phyloP scores from a whole-genome alignment of 2,329 filamentous ascomycete species.

The Elsinoe necatrix region DNA sequence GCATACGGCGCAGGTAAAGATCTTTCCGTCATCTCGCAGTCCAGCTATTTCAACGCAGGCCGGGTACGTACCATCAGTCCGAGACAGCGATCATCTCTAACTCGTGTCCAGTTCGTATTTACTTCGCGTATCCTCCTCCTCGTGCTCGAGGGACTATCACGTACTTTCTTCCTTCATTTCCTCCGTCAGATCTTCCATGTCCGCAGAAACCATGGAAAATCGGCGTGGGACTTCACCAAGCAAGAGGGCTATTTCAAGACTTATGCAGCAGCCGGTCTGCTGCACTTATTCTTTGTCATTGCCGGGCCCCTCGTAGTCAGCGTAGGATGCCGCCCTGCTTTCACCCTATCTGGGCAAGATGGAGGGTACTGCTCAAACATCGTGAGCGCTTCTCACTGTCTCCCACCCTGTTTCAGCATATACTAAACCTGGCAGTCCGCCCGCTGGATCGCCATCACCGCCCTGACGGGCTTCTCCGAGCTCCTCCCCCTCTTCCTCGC shows the following conservation, averaged over 20 bases:
- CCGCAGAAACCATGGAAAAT: neutral
- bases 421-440: neutral
- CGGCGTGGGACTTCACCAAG: neutral
- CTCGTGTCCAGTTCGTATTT: neutral
- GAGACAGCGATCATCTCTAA: neutral
- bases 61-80: neutral
- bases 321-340: neutral
- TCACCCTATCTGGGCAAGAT: neutral
- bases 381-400: neutral
- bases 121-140: slow-evolving; percentile 1
- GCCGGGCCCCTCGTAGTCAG: neutral
- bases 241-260: slow-evolving; percentile 9
- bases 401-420: neutral
- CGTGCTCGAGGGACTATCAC: slow-evolving; percentile 7
- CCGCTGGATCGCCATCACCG: slow-evolving; percentile 10
- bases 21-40: slow-evolving; percentile 1
- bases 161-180: slow-evolving; percentile 7
- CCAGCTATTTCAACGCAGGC: slow-evolving; percentile 1
- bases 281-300: slow-evolving; percentile 5
- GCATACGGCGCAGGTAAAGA: slow-evolving; percentile 12
- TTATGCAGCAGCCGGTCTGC: slow-evolving; percentile 2
- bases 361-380: slow-evolving; percentile 4
- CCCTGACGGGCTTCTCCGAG: slow-evolving; percentile 5
- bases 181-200: slow-evolving; percentile 12
- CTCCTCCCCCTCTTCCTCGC: slow-evolving; percentile 11